Conservation (phyloP, 1,139 yeast species). For the Yamadazyma triangularis region DNA sequence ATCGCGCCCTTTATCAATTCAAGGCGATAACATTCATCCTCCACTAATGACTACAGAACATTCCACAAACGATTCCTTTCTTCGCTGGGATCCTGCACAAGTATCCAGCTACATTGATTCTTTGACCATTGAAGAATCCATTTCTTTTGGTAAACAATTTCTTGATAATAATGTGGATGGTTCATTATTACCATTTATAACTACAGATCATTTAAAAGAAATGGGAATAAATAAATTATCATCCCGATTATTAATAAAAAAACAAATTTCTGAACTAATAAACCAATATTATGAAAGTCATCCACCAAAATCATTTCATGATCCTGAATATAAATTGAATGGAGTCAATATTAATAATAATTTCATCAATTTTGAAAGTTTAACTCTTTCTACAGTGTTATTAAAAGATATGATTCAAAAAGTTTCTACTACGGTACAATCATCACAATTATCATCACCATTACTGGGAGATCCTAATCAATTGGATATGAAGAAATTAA, state of each 20-base stretch:
- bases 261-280: conserved; percentile 43
- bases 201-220: conserved; percentile 57
- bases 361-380: conserved; percentile 32
- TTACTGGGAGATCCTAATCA: conserved; percentile 14
- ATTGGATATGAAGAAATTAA: conserved; percentile 34
- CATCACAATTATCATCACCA: conserved; percentile 21
- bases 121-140: conserved; percentile 18
- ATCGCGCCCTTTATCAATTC: no score
- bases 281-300: conserved; percentile 26
- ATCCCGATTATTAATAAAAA: conserved; percentile 45
- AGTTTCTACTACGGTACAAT: conserved; percentile 14
- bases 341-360: conserved; percentile 30
- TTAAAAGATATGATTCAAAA: conserved; percentile 37
- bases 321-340: conserved; percentile 26
- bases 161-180: conserved; percentile 61
- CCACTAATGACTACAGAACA: conserved; percentile 2
- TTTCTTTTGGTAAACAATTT: conserved; percentile 27
- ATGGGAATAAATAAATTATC: conserved; percentile 44
- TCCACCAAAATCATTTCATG: conserved; percentile 28
- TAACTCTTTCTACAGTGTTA: conserved; percentile 25
- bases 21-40: no score
- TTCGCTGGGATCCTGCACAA: conserved; percentile 48
- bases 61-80: conserved; percentile 30
- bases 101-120: conserved; percentile 33
- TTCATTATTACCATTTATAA: conserved; percentile 52